Evolutionary conservation across 2,329 filamentous ascomycete genomes (phyloP).

Genomic region (Hymenoscyphus fraxineus): DNA sequence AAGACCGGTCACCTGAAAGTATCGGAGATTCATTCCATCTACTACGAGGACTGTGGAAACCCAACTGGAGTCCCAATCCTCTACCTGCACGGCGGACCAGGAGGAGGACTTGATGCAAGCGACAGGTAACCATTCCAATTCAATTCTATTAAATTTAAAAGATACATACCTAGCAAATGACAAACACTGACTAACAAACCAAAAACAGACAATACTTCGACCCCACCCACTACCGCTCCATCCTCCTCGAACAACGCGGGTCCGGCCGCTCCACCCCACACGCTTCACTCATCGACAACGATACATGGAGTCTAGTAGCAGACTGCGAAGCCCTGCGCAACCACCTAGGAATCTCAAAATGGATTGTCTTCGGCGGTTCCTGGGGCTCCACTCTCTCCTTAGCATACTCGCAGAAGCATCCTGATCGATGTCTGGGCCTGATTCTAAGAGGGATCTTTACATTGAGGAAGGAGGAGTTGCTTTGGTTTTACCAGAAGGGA

Average conservation of each 20-base stretch:
- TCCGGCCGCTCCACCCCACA: constrained; percentile 42
- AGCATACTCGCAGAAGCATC: constrained; percentile 42
- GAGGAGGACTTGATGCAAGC: constrained; percentile 35
- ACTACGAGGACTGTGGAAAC: constrained; percentile 31
- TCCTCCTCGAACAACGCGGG: constrained; percentile 47
- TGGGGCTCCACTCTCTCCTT: constrained; percentile 46
- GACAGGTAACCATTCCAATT: constrained; percentile 36
- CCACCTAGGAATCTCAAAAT: constrained; percentile 41
- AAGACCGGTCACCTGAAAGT: constrained; percentile 31
- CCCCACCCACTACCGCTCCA: constrained; percentile 41
- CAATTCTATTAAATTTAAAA: neutral
- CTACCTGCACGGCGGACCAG: constrained; percentile 44
- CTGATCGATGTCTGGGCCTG: constrained; percentile 37
- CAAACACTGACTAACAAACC: neutral
- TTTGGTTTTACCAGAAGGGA: constrained; percentile 36
- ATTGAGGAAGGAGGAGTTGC: constrained; percentile 36
- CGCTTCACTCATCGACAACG: constrained; percentile 42
- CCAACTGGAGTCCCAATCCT: constrained; percentile 35
- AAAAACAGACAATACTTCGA: constrained; percentile 43
- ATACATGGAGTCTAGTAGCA: constrained; percentile 41
- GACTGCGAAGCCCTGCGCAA: constrained; percentile 43
- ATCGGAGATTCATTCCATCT: constrained; percentile 30
- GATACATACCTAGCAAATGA: neutral
- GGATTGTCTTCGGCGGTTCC: constrained; percentile 47
- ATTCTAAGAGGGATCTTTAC: constrained; percentile 44